Percentiles rank a stretch among this genome's conserved stretches.
phyloP scores from a whole-genome alignment of 1,284 basidiomycete species.

The Ceratobasidium sp. region DNA sequence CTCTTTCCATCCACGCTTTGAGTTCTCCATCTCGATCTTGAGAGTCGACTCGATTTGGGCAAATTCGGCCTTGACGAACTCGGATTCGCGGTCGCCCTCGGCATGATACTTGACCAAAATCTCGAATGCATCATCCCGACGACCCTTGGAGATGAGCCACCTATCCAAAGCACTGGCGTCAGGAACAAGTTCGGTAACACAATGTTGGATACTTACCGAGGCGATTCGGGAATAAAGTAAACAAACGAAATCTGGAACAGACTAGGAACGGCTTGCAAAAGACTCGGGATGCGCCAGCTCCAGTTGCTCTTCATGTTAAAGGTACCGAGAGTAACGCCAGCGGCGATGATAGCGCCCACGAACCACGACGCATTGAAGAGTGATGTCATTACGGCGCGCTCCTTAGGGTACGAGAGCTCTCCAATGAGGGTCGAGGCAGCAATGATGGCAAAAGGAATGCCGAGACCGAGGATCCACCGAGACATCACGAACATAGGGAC shows the following conservation, averaged over 20 bases:
- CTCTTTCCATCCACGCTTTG: constrained; percentile 59
- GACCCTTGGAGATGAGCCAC: constrained; percentile 66
- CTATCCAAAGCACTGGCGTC: not conserved
- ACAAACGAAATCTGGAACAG: constrained; percentile 61
- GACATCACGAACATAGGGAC: constrained; percentile 66
- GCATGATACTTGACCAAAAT: constrained; percentile 65
- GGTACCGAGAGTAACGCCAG: constrained; percentile 61
- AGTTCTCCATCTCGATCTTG: constrained; percentile 59
- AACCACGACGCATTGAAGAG: constrained; percentile 57
- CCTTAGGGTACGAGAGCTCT: constrained; percentile 64
- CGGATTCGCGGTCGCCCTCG: constrained; percentile 57
- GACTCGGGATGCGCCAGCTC: constrained; percentile 66
- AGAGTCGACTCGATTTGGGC: constrained; percentile 66
- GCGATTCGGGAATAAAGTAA: constrained; percentile 67
- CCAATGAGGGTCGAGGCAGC: constrained; percentile 62
- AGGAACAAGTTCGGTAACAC: not conserved
- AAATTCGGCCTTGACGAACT: constrained; percentile 65
- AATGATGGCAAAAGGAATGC: constrained; percentile 63
- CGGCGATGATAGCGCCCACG: constrained; percentile 61
- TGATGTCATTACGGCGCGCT: constrained; percentile 61
- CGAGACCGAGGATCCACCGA: constrained; percentile 60
- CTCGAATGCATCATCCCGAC: constrained; percentile 60
- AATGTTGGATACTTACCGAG: constrained; percentile 53
- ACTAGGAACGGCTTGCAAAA: constrained; percentile 66
- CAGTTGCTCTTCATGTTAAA: constrained; percentile 62